Evolutionary conservation across 495 filamentous ascomycete genomes (phyloP).

Genomic region (Pyrenula massariospora): DNA sequence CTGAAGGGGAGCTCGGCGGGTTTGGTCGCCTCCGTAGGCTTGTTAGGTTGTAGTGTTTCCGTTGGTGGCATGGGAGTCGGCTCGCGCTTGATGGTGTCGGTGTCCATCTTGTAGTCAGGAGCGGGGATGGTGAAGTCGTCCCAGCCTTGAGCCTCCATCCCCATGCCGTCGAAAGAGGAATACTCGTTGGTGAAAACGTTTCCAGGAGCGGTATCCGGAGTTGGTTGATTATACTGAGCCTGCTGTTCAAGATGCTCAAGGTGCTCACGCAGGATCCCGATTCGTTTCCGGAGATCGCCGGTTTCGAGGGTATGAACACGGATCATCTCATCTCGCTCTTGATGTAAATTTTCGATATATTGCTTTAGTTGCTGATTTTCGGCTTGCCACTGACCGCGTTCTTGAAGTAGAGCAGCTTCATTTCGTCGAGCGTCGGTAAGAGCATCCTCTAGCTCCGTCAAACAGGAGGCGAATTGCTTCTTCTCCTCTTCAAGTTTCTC

Average conservation of each 20-base stretch:
- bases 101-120: slow-evolving; percentile 36
- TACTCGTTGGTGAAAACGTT: slow-evolving; percentile 56
- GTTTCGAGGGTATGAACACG: slow-evolving; percentile 85
- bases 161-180: slow-evolving; percentile 68
- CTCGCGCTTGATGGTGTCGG: slow-evolving; percentile 28
- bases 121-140: slow-evolving; percentile 63
- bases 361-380: slow-evolving; percentile 62
- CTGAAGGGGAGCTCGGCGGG: slow-evolving; percentile 46
- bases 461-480: slow-evolving; percentile 68
- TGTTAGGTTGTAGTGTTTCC: slow-evolving; percentile 18
- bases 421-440: slow-evolving; percentile 43
- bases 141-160: slow-evolving; percentile 67
- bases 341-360: slow-evolving; percentile 62
- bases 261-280: slow-evolving; percentile 76
- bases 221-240: slow-evolving; percentile 33
- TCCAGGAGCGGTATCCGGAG: slow-evolving; percentile 27
- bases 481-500: slow-evolving; percentile 95
- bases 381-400: slow-evolving; percentile 53
- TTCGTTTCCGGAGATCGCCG: slow-evolving; percentile 89
- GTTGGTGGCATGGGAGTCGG: slow-evolving; percentile 9
- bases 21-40: slow-evolving; percentile 57
- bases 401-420: slow-evolving; percentile 48
- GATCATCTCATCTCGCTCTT: slow-evolving; percentile 89
- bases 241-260: slow-evolving; percentile 68
- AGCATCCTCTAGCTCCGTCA: slow-evolving; percentile 71